Base-by-base conservation (phyloP, 495 filamentous ascomycete species). In the Hyaloscypha finlandica region DNA sequence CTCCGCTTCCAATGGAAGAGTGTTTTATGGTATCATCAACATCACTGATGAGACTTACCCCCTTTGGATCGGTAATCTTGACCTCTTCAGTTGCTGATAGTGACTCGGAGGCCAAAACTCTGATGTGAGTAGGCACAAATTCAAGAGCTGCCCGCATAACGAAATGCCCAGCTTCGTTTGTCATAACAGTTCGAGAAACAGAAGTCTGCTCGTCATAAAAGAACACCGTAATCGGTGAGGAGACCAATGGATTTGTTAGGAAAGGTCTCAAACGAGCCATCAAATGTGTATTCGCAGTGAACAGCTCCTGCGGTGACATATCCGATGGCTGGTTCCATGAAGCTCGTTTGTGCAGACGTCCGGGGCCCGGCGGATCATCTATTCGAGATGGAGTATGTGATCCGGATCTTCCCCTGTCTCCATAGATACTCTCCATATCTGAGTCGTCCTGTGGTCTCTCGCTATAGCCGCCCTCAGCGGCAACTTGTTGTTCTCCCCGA, bases 1-100 rank as follows among this genome's bases (percentile, higher is more conserved):
- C 89, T 0, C 96, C 95, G 67, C 85, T 84, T 6, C 85, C 81
- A 69, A 99, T 95, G 16, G 91, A 95, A 2, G 96, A 97, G 70
- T 93, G 92, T 74, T 99, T 99, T 66, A 99, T 90, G 0, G 95
- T 99, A 76, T 99, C 95, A 73, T 99, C 95, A 66, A 99, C 94
- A 71, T 99, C 95, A 74, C 92, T 97, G 73, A 99, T 97, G 61
- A 99, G 64, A 73, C 94, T 97, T 68, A 99, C 83, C 29, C 95
- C 95, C n/a, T 76, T 80, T 0, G 90, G 84, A 61, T 96, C 90
- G 20, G 90, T 91, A 32, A 97, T 81, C 48, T 86, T 80, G 42
- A 98, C 83, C 16, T 88, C 84, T 68, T 92, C 89, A 1, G 88
- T 89, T 8, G 86, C 87, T 11, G 93, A 97, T 6, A 99, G 81